These are phyloP conservation scores for Citrus trifoliata DNA, from an alignment of 345 rosid species.

Conservation along the genomic window DNA sequence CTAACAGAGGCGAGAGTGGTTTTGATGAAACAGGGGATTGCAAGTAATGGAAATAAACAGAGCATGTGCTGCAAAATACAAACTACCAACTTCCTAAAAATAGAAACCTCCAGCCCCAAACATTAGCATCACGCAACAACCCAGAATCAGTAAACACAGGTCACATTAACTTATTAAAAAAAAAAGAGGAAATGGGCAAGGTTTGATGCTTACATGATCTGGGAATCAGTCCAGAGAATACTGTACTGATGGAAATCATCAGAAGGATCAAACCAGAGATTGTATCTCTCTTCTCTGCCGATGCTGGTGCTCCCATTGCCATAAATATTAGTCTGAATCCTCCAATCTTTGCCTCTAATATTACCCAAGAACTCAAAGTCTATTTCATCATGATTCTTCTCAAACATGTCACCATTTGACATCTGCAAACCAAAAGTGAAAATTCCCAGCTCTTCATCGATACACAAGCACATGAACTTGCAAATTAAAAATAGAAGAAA, in stretches of 20 bases:
- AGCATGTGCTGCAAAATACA: slow-evolving; percentile 1
- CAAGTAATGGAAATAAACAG: slow-evolving; percentile 22
- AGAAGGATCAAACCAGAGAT: slow-evolving; percentile 97
- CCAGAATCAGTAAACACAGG: slow-evolving; percentile 18
- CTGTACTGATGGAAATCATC: slow-evolving; percentile 92
- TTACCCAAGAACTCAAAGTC: slow-evolving; percentile 98
- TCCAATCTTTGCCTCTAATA: slow-evolving; percentile 97
- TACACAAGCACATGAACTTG: not conserved
- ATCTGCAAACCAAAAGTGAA: slow-evolving; percentile 42
- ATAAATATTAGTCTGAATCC: slow-evolving; percentile 93
- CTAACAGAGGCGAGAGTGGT: slow-evolving; percentile 16
- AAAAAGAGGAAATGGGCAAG: not conserved
- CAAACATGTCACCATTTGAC: slow-evolving; percentile 92
- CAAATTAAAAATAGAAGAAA: not conserved
- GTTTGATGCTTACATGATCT: slow-evolving; percentile 62
- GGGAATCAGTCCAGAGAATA: slow-evolving; percentile 90
- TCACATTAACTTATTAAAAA: not conserved
- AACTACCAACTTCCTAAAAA: slow-evolving; percentile 13
- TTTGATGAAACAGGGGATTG: slow-evolving; percentile 23
- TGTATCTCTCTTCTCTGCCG: slow-evolving; percentile 95
- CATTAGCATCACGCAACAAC: slow-evolving; percentile 20
- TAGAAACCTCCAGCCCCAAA: slow-evolving; percentile 7
- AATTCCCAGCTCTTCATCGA: not conserved
- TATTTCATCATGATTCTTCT: slow-evolving; percentile 96
- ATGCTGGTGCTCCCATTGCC: slow-evolving; percentile 89